A percentile compares a stretch with the other conserved stretches of the same genome.
phyloP scores from a whole-genome alignment of 2,329 filamentous ascomycete genomes.

The Paraphaeosphaeria minitans region DNA sequence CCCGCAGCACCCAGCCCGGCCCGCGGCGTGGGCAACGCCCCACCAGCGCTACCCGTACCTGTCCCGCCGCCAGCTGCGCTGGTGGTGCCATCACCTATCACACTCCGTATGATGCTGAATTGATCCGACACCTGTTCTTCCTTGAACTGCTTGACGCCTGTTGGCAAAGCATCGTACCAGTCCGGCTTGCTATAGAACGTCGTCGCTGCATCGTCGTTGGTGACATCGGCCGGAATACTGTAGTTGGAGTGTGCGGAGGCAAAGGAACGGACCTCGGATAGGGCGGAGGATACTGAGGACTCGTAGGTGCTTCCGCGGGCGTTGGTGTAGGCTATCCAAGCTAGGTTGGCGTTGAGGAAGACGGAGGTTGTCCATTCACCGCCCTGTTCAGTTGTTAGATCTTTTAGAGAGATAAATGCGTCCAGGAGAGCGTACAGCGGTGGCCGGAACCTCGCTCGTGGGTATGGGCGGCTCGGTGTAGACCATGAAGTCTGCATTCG shows the following conservation, averaged over 20 bases:
- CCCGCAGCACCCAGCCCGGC: conserved; percentile 22
- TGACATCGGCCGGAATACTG: conserved; percentile 34
- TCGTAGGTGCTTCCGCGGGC: conserved; percentile 32
- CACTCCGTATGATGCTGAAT: conserved; percentile 34
- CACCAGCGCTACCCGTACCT: conserved; percentile 24
- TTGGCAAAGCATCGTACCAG: conserved; percentile 40
- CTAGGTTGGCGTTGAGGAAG: conserved; percentile 31
- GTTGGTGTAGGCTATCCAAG: conserved; percentile 27
- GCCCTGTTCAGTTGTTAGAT: conserved; percentile 19
- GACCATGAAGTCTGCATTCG: conserved; percentile 38
- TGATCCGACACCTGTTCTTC: conserved; percentile 38
- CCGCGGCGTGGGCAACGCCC: conserved; percentile 28
- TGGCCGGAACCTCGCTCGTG: conserved; percentile 31
- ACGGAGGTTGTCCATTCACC: conserved; percentile 36
- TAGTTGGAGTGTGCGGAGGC: conserved; percentile 29
- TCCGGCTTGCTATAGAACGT: conserved; percentile 30
- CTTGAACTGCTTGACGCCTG: conserved; percentile 33
- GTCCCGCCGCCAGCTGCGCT: conserved; percentile 20
- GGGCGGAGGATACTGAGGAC: conserved; percentile 32
- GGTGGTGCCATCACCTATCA: conserved; percentile 19
- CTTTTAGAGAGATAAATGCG: not conserved
- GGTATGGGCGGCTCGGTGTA: conserved; percentile 39
- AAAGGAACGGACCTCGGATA: conserved; percentile 34
- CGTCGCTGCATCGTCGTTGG: conserved; percentile 25
- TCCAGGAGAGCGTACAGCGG: conserved; percentile 12